phyloP scores from a whole-genome alignment of 495 filamentous ascomycete genomes.

The Antarctomyces pellizariae region DNA sequence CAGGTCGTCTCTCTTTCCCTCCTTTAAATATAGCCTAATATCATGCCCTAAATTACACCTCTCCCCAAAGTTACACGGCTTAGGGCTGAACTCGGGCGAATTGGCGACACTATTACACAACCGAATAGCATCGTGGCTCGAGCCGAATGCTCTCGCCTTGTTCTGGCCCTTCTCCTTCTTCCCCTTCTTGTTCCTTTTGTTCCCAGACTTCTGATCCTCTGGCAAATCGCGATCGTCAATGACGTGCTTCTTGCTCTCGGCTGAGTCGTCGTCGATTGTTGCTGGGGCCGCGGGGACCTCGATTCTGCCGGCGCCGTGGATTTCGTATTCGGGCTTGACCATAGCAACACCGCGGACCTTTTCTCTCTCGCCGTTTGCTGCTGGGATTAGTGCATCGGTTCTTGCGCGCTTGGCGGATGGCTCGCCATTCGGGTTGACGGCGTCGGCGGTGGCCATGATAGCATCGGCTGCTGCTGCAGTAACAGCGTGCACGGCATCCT shows the following conservation, averaged over 20 bases:
- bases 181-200: slow-evolving; percentile 24
- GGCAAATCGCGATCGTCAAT: slow-evolving; percentile 8
- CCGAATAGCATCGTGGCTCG: slow-evolving; percentile 47
- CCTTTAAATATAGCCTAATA: slow-evolving; percentile 59
- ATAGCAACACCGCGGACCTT: slow-evolving; percentile 47
- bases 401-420: slow-evolving; percentile 35
- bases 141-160: slow-evolving; percentile 62
- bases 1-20: slow-evolving; percentile 61
- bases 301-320: slow-evolving; percentile 22
- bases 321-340: slow-evolving; percentile 61
- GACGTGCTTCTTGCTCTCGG: slow-evolving; percentile 1
- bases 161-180: slow-evolving; percentile 67
- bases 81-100: slow-evolving; percentile 51
- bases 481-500: too few species aligned
- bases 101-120: slow-evolving; percentile 50
- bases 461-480: too few species aligned
- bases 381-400: slow-evolving; percentile 16
- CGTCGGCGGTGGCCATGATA: too few species aligned
- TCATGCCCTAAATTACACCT: slow-evolving; percentile 63
- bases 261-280: neutral
- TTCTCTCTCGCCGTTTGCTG: slow-evolving; percentile 9
- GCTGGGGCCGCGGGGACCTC: neutral
- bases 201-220: slow-evolving; percentile 3
- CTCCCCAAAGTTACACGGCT: slow-evolving; percentile 46
- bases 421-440: too few species aligned